These are phyloP conservation scores for Exophiala mesophila DNA, from an alignment of 2,329 filamentous ascomycete species.

Conservation along the genomic window DNA sequence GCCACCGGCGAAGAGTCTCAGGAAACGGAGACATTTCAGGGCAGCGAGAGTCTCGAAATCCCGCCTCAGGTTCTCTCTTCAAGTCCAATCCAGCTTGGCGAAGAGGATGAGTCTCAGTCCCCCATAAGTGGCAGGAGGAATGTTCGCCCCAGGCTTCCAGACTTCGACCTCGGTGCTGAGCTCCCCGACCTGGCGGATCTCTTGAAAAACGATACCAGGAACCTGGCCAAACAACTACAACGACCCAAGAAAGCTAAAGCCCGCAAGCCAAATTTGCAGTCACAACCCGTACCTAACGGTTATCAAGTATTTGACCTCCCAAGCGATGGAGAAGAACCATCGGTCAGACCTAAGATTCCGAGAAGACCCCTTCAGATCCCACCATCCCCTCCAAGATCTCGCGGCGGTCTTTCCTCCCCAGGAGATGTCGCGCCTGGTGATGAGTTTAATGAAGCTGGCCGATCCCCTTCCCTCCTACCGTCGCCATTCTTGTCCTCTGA, in stretches of 20 bases:
- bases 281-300: slow-evolving; percentile 4
- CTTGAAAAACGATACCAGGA: slow-evolving; percentile 2
- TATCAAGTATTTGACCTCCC: slow-evolving; percentile 18
- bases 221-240: not conserved
- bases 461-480: slow-evolving; percentile 10
- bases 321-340: slow-evolving; percentile 3
- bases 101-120: slow-evolving; percentile 32
- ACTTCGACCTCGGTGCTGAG: slow-evolving; percentile 19
- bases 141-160: not conserved
- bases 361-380: slow-evolving; percentile 28
- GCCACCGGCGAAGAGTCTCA: slow-evolving; percentile 18
- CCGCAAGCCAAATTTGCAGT: not conserved
- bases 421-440: no score
- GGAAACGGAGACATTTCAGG: slow-evolving; percentile 18
- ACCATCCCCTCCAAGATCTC: slow-evolving; percentile 39
- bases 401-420: slow-evolving; percentile 29
- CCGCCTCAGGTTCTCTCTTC: slow-evolving; percentile 10
- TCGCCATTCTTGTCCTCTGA: slow-evolving; percentile 23
- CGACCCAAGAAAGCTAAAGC: slow-evolving; percentile 1
- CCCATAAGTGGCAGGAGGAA: slow-evolving; percentile 24
- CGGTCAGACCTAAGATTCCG: no score
- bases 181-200: slow-evolving; percentile 20
- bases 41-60: slow-evolving; percentile 9
- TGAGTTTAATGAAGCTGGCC: no score
- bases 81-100: slow-evolving; percentile 31